These are phyloP conservation scores for Pulveroboletus ravenelii DNA, from an alignment of 768 basidiomycete species.

Conservation along the genomic window DNA sequence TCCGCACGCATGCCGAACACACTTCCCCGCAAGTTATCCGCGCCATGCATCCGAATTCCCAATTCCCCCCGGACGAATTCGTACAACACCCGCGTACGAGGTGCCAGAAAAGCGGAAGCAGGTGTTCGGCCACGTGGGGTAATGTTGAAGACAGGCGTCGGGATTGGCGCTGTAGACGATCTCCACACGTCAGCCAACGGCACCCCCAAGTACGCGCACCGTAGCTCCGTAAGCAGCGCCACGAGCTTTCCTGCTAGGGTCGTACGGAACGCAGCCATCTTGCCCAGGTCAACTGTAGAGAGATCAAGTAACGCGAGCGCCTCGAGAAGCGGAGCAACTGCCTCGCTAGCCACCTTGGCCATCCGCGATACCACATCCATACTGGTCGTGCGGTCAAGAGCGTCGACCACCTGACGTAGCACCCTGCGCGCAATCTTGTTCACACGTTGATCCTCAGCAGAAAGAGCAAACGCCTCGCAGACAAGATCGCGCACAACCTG, in stretches of 20 bases:
- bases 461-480: slow-evolving; percentile 8
- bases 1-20: slow-evolving; percentile 46
- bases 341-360: slow-evolving; percentile 62
- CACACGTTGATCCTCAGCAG: slow-evolving; percentile 9
- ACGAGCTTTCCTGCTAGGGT: slow-evolving; percentile 13
- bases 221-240: slow-evolving; percentile 24
- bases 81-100: slow-evolving; percentile 61
- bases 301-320: slow-evolving; percentile 12
- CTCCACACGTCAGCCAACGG: slow-evolving; percentile 18
- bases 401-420: slow-evolving; percentile 37
- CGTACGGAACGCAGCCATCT: slow-evolving; percentile 22
- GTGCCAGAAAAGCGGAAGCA: slow-evolving; percentile 54
- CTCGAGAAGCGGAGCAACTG: slow-evolving; percentile 60
- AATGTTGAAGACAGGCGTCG: slow-evolving; percentile 35
- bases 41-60: slow-evolving; percentile 78
- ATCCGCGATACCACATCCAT: slow-evolving; percentile 72
- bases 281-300: slow-evolving; percentile 15
- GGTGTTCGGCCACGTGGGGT: slow-evolving; percentile 55
- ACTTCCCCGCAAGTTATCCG: slow-evolving; percentile 61
- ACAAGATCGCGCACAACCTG: slow-evolving; percentile 20
- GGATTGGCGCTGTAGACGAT: slow-evolving; percentile 1
- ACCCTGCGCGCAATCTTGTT: slow-evolving; percentile 30
- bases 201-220: slow-evolving; percentile 28
- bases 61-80: slow-evolving; percentile 68
- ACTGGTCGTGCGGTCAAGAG: slow-evolving; percentile 61